A percentile compares a stretch with the other conserved stretches of the same genome.
phyloP scores from a whole-genome alignment of 1,284 basidiomycete species.

The Cutaneotrichosporon cutaneum region DNA sequence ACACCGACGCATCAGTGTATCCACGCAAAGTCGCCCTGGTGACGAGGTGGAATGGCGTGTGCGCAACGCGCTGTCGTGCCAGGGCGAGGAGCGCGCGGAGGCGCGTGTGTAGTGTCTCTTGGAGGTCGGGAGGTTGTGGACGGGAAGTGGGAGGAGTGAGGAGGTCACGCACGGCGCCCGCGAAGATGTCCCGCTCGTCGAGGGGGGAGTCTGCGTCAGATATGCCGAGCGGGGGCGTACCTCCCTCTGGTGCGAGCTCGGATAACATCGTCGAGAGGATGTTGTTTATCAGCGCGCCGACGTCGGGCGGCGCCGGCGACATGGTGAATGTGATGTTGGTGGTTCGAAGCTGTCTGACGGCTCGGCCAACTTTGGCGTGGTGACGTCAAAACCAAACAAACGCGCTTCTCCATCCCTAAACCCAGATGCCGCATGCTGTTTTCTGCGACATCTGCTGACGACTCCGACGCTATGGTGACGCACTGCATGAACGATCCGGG shows the following conservation, averaged over 20 bases:
- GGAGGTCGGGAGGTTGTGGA: background rate
- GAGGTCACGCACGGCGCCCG: background rate
- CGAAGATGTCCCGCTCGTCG: background rate
- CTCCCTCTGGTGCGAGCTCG: background rate
- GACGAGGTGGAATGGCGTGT: conserved; percentile 52
- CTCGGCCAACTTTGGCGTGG: no score
- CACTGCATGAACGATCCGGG: background rate
- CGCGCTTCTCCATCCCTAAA: no score
- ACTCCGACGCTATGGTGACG: background rate
- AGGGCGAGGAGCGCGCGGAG: conserved; percentile 42
- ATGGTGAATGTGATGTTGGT: no score
- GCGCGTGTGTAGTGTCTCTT: background rate
- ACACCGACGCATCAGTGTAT: conserved; percentile 54
- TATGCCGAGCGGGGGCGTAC: background rate
- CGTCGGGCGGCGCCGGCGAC: background rate
- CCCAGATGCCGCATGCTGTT: no score
- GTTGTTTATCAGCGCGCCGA: background rate
- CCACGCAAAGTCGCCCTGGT: conserved; percentile 49
- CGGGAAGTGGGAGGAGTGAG: background rate
- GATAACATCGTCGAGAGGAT: conserved; percentile 1
- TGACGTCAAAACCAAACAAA: conserved; percentile 6
- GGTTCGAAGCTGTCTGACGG: no score
- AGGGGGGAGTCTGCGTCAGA: background rate
- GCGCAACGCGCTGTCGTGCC: conserved; percentile 53
- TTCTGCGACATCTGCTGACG: no score